Evolutionary conservation across 768 basidiomycete species (phyloP), one percentile per base, ranked within the genome.

Genomic region (Guyanaporus albipodus): DNA sequence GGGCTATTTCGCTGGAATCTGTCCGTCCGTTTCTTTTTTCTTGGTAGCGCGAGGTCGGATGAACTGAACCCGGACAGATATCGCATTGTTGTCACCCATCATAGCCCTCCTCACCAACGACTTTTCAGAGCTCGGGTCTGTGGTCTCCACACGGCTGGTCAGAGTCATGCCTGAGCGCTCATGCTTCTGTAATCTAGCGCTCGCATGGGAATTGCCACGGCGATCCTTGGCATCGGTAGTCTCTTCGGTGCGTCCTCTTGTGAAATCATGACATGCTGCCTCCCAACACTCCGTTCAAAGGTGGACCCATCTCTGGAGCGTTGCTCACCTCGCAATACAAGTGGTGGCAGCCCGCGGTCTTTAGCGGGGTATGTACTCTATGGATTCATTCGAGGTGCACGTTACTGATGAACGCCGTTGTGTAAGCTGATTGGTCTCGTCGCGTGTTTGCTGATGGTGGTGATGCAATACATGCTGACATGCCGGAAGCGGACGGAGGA

Each of bases 311-410:
- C 33, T 69, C 73, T n/a, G 81, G 82, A 1, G 75, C 76, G 0
- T 58, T 83, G n/a, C 71, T 84, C 5, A 72, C 78, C 0, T 50
- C 67, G 10, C 56, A 69, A 8, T 81, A 75, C 54, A 64, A 70
- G 2, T 84, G 82, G 82, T 80, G 75, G 76, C 67, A 66, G 36
- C 73, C 80, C 4, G 70, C 74, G 3, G 40, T 81, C 7, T 83
- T 79, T 52, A 63, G 71, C 18, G 80, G 78, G 38, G 66, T 72
- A 50, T 4, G 66, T 71, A 51, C 5, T n/a, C n/a, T 35, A 0
- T 8, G 2, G 12, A 18, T 29, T 2, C 8, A 18, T 22, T 7
- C 10, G 7, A 28, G 17, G 17, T 8, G 10, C 26, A 29, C 14
- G 8, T 8, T 17, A 15, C 24, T 53, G 38, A 57, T 27, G 10